phyloP scores from a whole-genome alignment of 352 stramenopile genomes.

The Pythium insidiosum region DNA sequence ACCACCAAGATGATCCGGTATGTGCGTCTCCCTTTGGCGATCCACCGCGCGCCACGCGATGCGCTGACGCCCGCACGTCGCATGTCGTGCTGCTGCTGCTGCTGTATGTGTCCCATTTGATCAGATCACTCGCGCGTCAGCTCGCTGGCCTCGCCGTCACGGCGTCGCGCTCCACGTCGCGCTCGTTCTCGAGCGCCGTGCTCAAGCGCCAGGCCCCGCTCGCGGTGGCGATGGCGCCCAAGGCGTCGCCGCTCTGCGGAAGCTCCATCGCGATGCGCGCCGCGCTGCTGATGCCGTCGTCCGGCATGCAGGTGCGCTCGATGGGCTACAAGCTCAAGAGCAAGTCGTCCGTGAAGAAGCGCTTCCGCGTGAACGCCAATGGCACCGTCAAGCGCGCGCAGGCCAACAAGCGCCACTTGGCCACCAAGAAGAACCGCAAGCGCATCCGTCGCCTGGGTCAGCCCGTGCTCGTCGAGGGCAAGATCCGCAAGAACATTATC shows the following conservation, averaged over 20 bases:
- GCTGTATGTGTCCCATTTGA: neutral
- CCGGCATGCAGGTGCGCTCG: constrained; percentile 43
- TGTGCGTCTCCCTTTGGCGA: neutral
- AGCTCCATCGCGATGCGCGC: constrained; percentile 29
- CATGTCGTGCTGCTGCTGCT: no score
- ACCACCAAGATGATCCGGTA: constrained; percentile 16
- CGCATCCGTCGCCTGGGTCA: constrained; percentile 70
- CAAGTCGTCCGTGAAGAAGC: constrained; percentile 79
- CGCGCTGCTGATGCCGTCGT: no score
- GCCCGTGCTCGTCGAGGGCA: constrained; percentile 51
- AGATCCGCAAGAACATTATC: constrained; percentile 83
- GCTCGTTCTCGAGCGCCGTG: constrained; percentile 3
- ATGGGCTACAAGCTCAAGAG: constrained; percentile 83
- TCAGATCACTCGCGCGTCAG: constrained; percentile 48
- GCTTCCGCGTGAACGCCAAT: constrained; percentile 78
- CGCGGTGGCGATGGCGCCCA: constrained; percentile 10
- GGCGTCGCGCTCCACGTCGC: constrained; percentile 9
- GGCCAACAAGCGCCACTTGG: constrained; percentile 80
- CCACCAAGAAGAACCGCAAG: constrained; percentile 79
- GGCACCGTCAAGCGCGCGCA: constrained; percentile 71
- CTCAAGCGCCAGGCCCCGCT: constrained; percentile 9
- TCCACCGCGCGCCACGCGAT: neutral
- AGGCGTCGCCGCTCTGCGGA: constrained; percentile 19
- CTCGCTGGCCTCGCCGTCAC: constrained; percentile 39
- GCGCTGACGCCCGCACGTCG: neutral